These are phyloP conservation scores for Trichoderma parareesei DNA, from an alignment of 495 filamentous ascomycete species.

Conservation along the genomic window DNA sequence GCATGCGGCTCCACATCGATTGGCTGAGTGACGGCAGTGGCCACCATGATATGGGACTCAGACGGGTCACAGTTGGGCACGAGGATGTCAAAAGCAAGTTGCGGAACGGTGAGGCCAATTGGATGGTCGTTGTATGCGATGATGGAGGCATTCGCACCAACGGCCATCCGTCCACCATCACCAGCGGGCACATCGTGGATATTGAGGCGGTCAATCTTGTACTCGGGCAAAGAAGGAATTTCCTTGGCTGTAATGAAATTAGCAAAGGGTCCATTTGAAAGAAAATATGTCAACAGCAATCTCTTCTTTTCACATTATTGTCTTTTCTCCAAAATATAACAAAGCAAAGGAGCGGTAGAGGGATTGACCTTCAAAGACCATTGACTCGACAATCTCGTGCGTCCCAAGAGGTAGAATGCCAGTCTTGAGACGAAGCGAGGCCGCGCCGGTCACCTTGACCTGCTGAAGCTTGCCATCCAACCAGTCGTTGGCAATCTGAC, in stretches of 20 bases:
- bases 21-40: constrained; percentile 59
- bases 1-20: constrained; percentile 57
- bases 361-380: constrained; percentile 73
- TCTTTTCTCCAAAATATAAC: constrained; percentile 43
- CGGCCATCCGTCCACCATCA: constrained; percentile 43
- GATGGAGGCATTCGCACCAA: constrained; percentile 70
- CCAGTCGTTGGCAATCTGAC: constrained; percentile 80
- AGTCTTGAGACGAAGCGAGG: constrained; percentile 61
- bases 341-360: constrained; percentile 48
- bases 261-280: not conserved
- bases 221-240: constrained; percentile 66
- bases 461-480: constrained; percentile 63
- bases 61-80: constrained; percentile 70
- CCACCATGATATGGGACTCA: constrained; percentile 54
- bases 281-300: not conserved
- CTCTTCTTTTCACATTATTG: constrained; percentile 24
- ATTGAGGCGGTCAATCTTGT: constrained; percentile 68
- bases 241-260: constrained; percentile 42
- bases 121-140: constrained; percentile 64
- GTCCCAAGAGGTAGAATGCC: constrained; percentile 69
- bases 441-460: constrained; percentile 61
- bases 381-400: constrained; percentile 59
- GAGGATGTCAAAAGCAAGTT: constrained; percentile 73
- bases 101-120: constrained; percentile 62
- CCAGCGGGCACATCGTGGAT: constrained; percentile 56